Evolutionary conservation across 257 asterid species (phyloP).

Genomic region (Orobanche coerulescens): DNA sequence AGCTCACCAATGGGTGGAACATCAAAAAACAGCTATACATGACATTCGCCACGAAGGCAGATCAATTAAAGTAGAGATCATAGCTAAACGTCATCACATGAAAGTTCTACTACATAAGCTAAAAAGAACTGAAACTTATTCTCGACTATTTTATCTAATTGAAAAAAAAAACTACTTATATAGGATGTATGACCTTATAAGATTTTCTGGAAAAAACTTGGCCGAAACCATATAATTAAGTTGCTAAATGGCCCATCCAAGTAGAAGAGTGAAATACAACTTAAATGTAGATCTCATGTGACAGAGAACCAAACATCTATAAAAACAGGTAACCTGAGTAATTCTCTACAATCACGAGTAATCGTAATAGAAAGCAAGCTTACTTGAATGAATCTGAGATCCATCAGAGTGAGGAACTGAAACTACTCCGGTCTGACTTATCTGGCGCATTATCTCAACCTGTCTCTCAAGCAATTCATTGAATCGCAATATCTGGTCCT

Average conservation of each 20-base stretch:
- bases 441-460: conserved; percentile 40
- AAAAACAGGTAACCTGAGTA: neutral
- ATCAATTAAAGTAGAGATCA: neutral
- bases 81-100: neutral
- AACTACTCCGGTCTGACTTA: conserved; percentile 29
- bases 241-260: neutral
- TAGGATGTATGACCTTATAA: neutral
- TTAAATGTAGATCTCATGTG: neutral
- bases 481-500: conserved; percentile 58
- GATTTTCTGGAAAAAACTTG: neutral
- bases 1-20: too few species aligned
- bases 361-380: conserved; percentile 23
- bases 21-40: too few species aligned
- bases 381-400: conserved; percentile 48
- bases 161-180: neutral
- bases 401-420: conserved; percentile 34
- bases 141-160: neutral
- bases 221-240: too few species aligned
- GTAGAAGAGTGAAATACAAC: neutral
- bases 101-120: neutral
- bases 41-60: neutral
- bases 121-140: neutral
- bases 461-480: conserved; percentile 63
- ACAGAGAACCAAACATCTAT: neutral
- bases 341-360: neutral